Percentiles rank a stretch among this genome's conserved stretches.
These are phyloP conservation scores for Oropetium thomaeum DNA, from an alignment of 176 grass and related monocot species.

Conservation along the genomic window DNA sequence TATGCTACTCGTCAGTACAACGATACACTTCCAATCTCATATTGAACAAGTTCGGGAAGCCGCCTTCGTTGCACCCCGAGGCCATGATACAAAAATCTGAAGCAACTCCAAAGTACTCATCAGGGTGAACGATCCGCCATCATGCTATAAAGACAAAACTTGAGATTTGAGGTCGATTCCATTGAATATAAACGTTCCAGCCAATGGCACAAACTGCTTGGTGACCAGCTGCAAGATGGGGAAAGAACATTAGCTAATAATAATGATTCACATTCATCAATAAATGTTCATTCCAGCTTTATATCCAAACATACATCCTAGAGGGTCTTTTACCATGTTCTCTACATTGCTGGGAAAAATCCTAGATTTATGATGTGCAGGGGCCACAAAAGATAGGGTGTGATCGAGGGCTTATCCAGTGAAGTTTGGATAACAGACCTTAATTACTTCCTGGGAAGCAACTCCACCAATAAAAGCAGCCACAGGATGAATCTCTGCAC, in stretches of 20 bases:
- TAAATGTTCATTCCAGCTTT: neutral
- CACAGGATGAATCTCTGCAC: slow-evolving; percentile 73
- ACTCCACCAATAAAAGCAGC: slow-evolving; percentile 86
- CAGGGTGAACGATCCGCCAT: neutral
- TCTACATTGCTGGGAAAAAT: neutral
- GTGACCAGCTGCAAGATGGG: slow-evolving; percentile 66
- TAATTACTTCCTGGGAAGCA: slow-evolving; percentile 87
- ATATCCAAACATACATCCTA: neutral
- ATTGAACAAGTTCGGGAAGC: neutral
- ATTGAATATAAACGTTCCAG: slow-evolving; percentile 78
- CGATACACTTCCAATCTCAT: neutral
- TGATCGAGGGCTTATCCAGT: neutral
- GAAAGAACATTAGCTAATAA: neutral
- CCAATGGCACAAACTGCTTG: slow-evolving; percentile 84
- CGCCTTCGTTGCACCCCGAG: neutral
- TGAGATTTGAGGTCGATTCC: slow-evolving; percentile 96
- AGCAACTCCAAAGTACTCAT: neutral
- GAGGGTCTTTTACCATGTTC: neutral
- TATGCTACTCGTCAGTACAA: neutral
- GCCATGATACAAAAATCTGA: slow-evolving; percentile 12
- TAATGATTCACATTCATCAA: neutral
- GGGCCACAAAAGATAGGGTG: neutral
- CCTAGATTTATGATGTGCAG: neutral
- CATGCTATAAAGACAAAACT: slow-evolving; percentile 57
- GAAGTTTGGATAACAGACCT: slow-evolving; percentile 41